These are phyloP conservation scores for Clohesyomyces aquaticus DNA, from an alignment of 495 filamentous ascomycete genomes.

Conservation along the genomic window DNA sequence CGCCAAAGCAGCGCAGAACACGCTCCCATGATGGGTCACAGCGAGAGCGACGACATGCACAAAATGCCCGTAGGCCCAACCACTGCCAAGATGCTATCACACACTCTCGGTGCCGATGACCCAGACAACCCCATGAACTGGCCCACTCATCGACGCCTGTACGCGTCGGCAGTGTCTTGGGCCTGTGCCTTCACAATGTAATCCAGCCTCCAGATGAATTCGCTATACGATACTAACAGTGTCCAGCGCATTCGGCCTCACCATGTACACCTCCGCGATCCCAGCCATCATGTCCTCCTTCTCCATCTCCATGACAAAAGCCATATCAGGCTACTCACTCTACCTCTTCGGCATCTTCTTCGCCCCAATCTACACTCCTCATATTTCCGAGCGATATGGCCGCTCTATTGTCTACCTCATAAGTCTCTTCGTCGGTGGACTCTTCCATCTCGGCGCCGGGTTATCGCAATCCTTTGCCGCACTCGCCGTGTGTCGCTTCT, in stretches of 20 bases:
- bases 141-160: slow-evolving; percentile 37
- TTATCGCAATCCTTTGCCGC: slow-evolving; percentile 43
- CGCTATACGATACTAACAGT: slow-evolving; percentile 5
- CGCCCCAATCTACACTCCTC: slow-evolving; percentile 50
- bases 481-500: slow-evolving; percentile 51
- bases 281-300: slow-evolving; percentile 26
- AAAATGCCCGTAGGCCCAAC: slow-evolving; percentile 18
- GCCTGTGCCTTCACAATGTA: slow-evolving; percentile 48
- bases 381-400: slow-evolving; percentile 48
- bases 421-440: slow-evolving; percentile 42
- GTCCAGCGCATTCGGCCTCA: slow-evolving; percentile 40
- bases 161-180: slow-evolving; percentile 41
- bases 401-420: slow-evolving; percentile 47
- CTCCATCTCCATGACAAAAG: slow-evolving; percentile 25
- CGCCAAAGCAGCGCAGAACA: slow-evolving; percentile 2
- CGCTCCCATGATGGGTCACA: slow-evolving; percentile 8
- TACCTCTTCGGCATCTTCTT: slow-evolving; percentile 50
- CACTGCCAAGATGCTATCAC: slow-evolving; percentile 29
- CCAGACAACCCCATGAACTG: slow-evolving; percentile 44
- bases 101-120: slow-evolving; percentile 21
- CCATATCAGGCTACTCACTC: slow-evolving; percentile 42
- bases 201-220: too few species aligned
- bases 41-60: slow-evolving; percentile 21
- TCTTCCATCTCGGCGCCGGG: slow-evolving; percentile 49
- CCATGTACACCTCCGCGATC: slow-evolving; percentile 35